phyloP scores from a whole-genome alignment of 768 basidiomycete genomes.

The Hysterangium stoloniferum region DNA sequence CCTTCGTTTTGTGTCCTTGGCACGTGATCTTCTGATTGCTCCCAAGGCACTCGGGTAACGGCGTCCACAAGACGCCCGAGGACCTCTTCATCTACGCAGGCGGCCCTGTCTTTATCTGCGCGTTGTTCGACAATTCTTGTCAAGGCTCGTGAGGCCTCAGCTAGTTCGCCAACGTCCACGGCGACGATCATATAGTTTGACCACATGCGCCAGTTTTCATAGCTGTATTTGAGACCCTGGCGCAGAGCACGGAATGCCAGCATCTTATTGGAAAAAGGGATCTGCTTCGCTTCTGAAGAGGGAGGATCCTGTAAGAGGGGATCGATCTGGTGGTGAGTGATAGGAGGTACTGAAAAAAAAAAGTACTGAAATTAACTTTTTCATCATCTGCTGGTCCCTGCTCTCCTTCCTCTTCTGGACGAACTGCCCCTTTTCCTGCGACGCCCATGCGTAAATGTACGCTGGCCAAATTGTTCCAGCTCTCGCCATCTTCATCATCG shows the following conservation, averaged over 20 bases:
- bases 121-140: conserved; percentile 75
- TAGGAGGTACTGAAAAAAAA: neutral
- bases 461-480: conserved; percentile 96
- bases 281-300: neutral
- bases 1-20: conserved; percentile 51
- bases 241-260: conserved; percentile 90
- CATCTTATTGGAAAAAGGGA: conserved; percentile 45
- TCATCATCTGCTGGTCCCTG: conserved; percentile 9
- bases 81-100: conserved; percentile 76
- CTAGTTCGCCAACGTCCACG: conserved; percentile 87
- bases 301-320: neutral
- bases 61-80: conserved; percentile 85
- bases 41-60: conserved; percentile 50
- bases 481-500: conserved; percentile 95
- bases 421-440: conserved; percentile 22
- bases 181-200: conserved; percentile 92
- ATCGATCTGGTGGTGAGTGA: no score
- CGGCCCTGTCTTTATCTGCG: conserved; percentile 38
- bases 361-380: neutral
- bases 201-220: conserved; percentile 99
- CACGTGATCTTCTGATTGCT: conserved; percentile 17
- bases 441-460: conserved; percentile 82
- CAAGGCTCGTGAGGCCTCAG: conserved; percentile 80
- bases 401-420: conserved; percentile 23
- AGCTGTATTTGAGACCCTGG: conserved; percentile 75